Evolutionary conservation across 2,329 filamentous ascomycete species (phyloP).

Genomic region (Saccharata proteae): DNA sequence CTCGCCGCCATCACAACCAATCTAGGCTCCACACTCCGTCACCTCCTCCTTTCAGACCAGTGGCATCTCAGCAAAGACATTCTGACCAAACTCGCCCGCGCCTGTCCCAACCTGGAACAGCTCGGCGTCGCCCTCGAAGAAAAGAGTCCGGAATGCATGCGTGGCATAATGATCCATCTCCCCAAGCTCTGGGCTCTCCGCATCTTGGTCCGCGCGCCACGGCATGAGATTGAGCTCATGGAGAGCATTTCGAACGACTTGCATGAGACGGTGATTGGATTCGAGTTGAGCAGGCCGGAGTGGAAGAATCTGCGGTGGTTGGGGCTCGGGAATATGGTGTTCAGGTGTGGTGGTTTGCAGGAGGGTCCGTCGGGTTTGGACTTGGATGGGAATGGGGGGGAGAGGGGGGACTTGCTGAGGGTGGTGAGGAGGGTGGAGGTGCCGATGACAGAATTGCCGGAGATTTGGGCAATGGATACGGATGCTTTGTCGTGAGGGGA

Average conservation of each 20-base stretch:
- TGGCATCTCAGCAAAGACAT: slow-evolving; percentile 40
- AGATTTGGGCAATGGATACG: slow-evolving; percentile 13
- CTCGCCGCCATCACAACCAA: slow-evolving; percentile 38
- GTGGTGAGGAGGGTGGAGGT: slow-evolving; percentile 14
- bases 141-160: slow-evolving; percentile 30
- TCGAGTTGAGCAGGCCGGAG: slow-evolving; percentile 22
- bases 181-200: slow-evolving; percentile 30
- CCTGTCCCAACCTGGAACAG: slow-evolving; percentile 47
- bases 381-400: neutral
- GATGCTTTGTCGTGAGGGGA: no score
- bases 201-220: slow-evolving; percentile 21
- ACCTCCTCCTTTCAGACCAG: slow-evolving; percentile 44
- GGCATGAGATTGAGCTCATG: slow-evolving; percentile 16
- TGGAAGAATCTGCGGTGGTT: slow-evolving; percentile 25
- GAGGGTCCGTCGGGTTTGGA: no score
- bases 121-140: slow-evolving; percentile 44
- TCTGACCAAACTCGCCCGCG: slow-evolving; percentile 39
- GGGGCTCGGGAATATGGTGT: slow-evolving; percentile 27
- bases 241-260: slow-evolving; percentile 18
- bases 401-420: no score
- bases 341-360: slow-evolving; percentile 23
- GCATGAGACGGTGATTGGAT: slow-evolving; percentile 20
- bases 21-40: slow-evolving; percentile 40
- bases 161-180: slow-evolving; percentile 23
- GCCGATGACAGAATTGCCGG: slow-evolving; percentile 2